Evolutionary conservation across 2,329 filamentous ascomycete genomes (phyloP), one percentile per base, ranked within the genome.

Genomic region (Paecilomyces sp.): DNA sequence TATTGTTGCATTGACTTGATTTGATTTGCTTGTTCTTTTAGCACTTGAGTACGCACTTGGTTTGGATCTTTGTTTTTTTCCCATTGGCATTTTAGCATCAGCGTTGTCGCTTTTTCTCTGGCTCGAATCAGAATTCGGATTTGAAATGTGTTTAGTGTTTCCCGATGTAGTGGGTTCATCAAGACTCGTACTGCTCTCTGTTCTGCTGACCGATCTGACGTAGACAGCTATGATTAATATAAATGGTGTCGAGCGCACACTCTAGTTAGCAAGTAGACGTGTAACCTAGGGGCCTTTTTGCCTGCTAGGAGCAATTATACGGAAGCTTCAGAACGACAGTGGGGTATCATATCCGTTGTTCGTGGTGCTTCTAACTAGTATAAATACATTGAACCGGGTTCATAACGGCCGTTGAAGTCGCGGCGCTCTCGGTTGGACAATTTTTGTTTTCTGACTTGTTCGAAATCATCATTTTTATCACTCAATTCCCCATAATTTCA

Each of bases 401-500:
- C 15, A 47, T 47, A 18, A 41, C 36, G 36, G 13, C 36, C 13
- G 36, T 41, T 15, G n/a, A 41, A 6, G 36, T 22, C 6, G 36
- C 13, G 13, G 36, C 3, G 36, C 13, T 41, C 36, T 41, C 13
- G 7, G 36, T 41, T 41, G 36, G 36, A 41, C 36, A 3, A 28
- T 28, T 28, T 22, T 41, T 41, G 13, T 41, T 36, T 36, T 15
- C 36, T 2, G 36, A n/a, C 36, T n/a, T 12, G 36, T 41, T 41
- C 36, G 13, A 41, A n/a, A 41, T n/a, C 36, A 3, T 41, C 13
- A 6, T 41, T 9, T 9, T 22, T 83, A 83, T 70, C 91, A 90
- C 65, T 96, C 93, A 64, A 92, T 85, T 3, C 91, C 91, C 94
- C 94, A 99, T 2, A 99, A 80, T 80, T 99, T 99, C 56, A 97